Conservation (phyloP, 371 early-diverging fungal species). For the Mortierella sp. region DNA sequence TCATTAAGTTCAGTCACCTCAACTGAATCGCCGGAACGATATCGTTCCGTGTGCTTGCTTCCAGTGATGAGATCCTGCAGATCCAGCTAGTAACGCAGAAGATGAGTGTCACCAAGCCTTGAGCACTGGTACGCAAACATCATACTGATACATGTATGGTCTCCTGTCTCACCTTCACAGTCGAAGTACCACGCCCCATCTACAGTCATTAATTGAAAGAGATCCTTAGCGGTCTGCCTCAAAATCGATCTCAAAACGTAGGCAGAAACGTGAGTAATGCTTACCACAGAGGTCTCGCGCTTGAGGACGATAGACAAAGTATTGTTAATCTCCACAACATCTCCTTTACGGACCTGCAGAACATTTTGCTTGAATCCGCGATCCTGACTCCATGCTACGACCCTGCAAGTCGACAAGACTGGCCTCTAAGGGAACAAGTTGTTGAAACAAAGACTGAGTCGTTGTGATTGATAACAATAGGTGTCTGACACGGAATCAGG, state of each 20-base stretch:
- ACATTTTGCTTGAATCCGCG: conserved; percentile 49
- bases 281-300: conserved; percentile 47
- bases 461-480: no score
- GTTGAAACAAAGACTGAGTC: not conserved
- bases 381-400: conserved; percentile 17
- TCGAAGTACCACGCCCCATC: conserved; percentile 54
- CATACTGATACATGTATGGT: no score
- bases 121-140: no score
- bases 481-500: no score
- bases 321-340: conserved; percentile 44
- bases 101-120: not conserved
- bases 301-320: conserved; percentile 43
- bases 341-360: conserved; percentile 44
- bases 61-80: conserved; percentile 65
- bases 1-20: conserved; percentile 76
- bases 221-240: not conserved
- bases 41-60: conserved; percentile 69
- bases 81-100: conserved; percentile 62
- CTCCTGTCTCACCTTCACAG: conserved; percentile 34
- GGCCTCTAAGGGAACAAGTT: conserved; percentile 8
- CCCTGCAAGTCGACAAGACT: not conserved
- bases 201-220: conserved; percentile 1
- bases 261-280: not conserved
- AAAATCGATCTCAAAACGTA: not conserved
- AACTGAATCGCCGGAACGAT: conserved; percentile 67